Evolutionary conservation across 345 rosid species (phyloP), one percentile per base, ranked within the genome.

Genomic region (Corchorus capsularis): DNA sequence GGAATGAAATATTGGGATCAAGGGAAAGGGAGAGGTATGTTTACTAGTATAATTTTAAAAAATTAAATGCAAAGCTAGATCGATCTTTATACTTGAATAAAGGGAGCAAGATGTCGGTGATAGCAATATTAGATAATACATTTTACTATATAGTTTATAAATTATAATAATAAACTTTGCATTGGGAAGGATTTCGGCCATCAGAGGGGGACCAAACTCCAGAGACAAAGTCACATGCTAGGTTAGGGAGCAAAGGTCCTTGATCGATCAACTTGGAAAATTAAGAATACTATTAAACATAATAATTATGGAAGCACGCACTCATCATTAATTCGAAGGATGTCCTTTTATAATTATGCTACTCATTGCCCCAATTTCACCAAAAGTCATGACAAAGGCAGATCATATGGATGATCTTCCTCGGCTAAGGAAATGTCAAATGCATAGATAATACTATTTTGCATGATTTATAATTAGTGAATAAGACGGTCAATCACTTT

Each of bases 371-470:
- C 41, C 32, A 61, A 59, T 13, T 22, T 59, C 17, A 59, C 63
- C 37, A 59, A 60, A 32, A 60, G 5, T 41, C 39, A 1, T 60
- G n/a, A 13, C 9, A 60, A 14, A 34, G 67, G 22, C 47, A 63
- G 46, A 63, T 63, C 65, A 34, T 27, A 27, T 59, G 63, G 8
- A 12, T 59, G 37, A 13, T 34, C n/a, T 34, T 34, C 43, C 66
- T 62, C 43, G 49, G 69, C 32, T 41, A 64, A 15, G n/a, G 69
- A 64, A 64, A 64, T 64, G 69, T 41, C 69, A 60, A 27, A 39
- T 39, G 6, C 6, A 39, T 39, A 39, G 4, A 59, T 12, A 20
- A 13, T 59, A 2, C 7, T 6, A 4, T 59, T 27, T 59, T 59
- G 6, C 63, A 59, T 27, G 63, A 59, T 59, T 27, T 59, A n/a